phyloP scores from a whole-genome alignment of 768 basidiomycete genomes.

The Kwoniella europaea region DNA sequence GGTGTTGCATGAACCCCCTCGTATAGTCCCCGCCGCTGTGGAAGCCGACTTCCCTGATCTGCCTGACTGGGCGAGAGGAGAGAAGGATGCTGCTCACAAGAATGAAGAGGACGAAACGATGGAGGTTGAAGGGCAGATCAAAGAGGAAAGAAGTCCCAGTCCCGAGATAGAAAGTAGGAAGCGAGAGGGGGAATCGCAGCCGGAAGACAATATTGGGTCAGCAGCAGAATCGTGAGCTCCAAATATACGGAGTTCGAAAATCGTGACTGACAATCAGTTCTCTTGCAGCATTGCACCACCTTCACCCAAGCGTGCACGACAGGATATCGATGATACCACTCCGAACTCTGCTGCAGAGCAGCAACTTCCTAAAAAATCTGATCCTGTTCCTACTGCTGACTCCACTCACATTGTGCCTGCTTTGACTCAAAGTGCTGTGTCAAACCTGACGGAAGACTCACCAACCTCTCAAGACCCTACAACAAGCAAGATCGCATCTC shows the following conservation, averaged over 20 bases:
- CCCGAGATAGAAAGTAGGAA: slow-evolving; percentile 24
- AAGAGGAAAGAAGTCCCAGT: slow-evolving; percentile 16
- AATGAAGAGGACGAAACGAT: slow-evolving; percentile 25
- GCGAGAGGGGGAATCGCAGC: slow-evolving; percentile 8
- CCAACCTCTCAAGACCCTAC: background rate
- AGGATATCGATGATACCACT: background rate
- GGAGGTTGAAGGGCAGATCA: slow-evolving; percentile 30
- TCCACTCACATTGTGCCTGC: slow-evolving; percentile 3
- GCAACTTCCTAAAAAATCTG: background rate
- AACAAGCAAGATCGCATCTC: background rate
- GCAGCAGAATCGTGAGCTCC: slow-evolving; percentile 2
- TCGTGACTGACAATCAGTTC: background rate
- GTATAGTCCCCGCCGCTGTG: slow-evolving; percentile 45
- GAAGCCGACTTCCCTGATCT: slow-evolving; percentile 44
- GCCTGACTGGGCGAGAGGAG: slow-evolving; percentile 43
- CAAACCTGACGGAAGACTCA: slow-evolving; percentile 3
- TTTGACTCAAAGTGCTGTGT: background rate
- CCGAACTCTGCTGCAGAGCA: background rate
- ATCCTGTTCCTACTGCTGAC: slow-evolving; percentile 17
- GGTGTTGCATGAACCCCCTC: slow-evolving; percentile 42
- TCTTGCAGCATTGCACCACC: background rate
- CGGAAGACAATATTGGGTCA: background rate
- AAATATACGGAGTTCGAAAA: background rate
- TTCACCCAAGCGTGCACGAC: slow-evolving; percentile 13
- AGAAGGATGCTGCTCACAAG: slow-evolving; percentile 16